A percentile compares a stretch with the other conserved stretches of the same genome.
Evolutionary conservation across 345 rosid species (phyloP).

Genomic region (Corchorus olitorius): DNA sequence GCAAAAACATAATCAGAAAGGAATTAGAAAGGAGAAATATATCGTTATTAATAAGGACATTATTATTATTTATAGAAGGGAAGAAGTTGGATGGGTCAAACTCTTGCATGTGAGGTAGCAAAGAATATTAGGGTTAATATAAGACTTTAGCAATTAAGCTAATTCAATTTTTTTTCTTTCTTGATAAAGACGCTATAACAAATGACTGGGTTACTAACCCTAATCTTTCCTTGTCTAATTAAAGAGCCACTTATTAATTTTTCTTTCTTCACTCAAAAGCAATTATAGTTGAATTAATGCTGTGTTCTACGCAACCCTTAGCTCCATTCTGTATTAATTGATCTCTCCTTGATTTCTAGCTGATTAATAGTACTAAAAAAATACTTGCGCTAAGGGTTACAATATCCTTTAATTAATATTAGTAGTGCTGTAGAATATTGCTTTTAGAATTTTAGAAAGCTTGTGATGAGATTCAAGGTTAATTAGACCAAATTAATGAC

Average conservation of each 20-base stretch:
- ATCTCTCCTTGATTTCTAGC: too few species aligned
- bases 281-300: neutral
- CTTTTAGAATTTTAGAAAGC: too few species aligned
- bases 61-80: neutral
- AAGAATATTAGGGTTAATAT: constrained; percentile 22
- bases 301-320: too few species aligned
- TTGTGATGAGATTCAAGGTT: neutral
- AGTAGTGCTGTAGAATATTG: too few species aligned
- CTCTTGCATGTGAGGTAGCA: constrained; percentile 33
- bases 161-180: constrained; percentile 15
- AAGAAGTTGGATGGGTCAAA: constrained; percentile 21
- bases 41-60: neutral
- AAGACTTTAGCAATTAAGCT: neutral
- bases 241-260: too few species aligned
- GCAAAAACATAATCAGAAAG: neutral
- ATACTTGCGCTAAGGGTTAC: too few species aligned
- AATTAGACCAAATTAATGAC: neutral
- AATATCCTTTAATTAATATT: too few species aligned
- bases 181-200: constrained; percentile 15
- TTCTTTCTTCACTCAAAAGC: neutral
- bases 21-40: too few species aligned
- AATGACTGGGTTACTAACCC: neutral
- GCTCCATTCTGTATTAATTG: neutral
- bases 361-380: too few species aligned
- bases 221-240: neutral